Evolutionary conservation across 2,329 filamentous ascomycete genomes (phyloP).

Genomic region (Fusarium sp.): DNA sequence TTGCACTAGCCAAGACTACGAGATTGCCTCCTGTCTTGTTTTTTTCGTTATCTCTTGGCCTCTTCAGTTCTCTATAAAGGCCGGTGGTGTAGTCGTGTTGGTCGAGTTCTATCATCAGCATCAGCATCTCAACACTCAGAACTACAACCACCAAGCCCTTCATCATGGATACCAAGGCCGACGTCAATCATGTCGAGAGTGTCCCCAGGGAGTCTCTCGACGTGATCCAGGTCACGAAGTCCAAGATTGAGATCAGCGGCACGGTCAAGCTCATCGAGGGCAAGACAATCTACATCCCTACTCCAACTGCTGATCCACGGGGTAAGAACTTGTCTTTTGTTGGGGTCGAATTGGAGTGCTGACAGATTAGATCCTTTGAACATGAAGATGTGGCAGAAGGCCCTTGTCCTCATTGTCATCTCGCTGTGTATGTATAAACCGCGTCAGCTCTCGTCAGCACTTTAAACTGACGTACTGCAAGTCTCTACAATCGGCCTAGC

Average conservation of each 20-base stretch:
- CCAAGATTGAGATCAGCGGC: conserved; percentile 39
- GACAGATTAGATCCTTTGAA: conserved; percentile 38
- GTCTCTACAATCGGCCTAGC: conserved; percentile 25
- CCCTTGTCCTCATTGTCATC: conserved; percentile 34
- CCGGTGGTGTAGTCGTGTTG: conserved; percentile 4
- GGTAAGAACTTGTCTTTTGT: background rate
- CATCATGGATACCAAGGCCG: conserved; percentile 38
- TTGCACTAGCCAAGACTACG: conserved; percentile 21
- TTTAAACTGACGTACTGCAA: background rate
- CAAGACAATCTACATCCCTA: conserved; percentile 37
- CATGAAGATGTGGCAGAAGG: conserved; percentile 45
- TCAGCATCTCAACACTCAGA: conserved; percentile 14
- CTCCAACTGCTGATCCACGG: conserved; percentile 38
- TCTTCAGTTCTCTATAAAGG: conserved; percentile 23
- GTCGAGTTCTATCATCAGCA: conserved; percentile 1
- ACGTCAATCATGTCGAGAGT: conserved; percentile 38
- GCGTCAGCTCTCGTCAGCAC: fast-evolving
- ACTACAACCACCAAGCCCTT: background rate
- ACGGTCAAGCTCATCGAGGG: conserved; percentile 41
- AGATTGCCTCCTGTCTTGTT: conserved; percentile 9
- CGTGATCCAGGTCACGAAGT: conserved; percentile 32
- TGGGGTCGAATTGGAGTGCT: background rate
- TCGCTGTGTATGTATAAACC: conserved; percentile 27
- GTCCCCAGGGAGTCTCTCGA: conserved; percentile 37
- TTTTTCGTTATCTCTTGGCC: conserved; percentile 12